Evolutionary conservation across 805 yeast species (phyloP).

Genomic region (Lipomyces oligophaga): DNA sequence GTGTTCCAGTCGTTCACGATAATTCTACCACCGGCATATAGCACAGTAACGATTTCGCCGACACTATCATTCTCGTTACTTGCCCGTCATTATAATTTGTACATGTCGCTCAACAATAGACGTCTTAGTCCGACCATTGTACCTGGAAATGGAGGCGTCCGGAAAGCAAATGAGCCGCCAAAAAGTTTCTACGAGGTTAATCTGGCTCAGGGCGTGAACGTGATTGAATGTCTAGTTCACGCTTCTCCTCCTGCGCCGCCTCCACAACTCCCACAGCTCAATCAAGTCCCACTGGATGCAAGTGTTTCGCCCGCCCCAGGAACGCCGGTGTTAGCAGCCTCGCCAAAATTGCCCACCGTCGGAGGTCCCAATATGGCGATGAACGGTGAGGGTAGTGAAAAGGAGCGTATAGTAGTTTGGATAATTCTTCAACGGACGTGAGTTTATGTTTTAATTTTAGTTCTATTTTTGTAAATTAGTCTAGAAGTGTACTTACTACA

Average conservation of each 20-base stretch:
- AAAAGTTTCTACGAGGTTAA: conserved; percentile 26
- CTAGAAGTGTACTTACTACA: no score
- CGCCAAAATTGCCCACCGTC: conserved; percentile 11
- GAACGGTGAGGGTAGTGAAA: conserved; percentile 25
- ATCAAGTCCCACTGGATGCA: no score
- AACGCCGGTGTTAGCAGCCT: conserved; percentile 8
- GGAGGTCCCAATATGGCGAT: conserved; percentile 15
- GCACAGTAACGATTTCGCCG: conserved; percentile 25
- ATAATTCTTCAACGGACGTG: conserved; percentile 20
- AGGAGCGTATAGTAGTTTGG: conserved; percentile 28
- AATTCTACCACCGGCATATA: conserved; percentile 23
- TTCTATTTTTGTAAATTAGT: not conserved
- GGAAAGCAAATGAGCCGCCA: conserved; percentile 22
- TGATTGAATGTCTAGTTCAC: conserved; percentile 28
- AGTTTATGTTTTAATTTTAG: not conserved
- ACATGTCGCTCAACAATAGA: conserved; percentile 27
- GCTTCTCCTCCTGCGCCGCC: conserved; percentile 25
- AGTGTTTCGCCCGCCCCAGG: conserved; percentile 5
- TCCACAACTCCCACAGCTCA: no score
- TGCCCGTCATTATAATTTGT: conserved; percentile 24
- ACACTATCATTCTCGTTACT: conserved; percentile 23
- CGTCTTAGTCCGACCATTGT: conserved; percentile 26
- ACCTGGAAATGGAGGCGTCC: conserved; percentile 13
- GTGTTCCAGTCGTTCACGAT: conserved; percentile 25
- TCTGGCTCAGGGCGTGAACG: conserved; percentile 24